Base-by-base conservation (phyloP, 768 basidiomycete species). In the Chalciporus sphaerocephalus region DNA sequence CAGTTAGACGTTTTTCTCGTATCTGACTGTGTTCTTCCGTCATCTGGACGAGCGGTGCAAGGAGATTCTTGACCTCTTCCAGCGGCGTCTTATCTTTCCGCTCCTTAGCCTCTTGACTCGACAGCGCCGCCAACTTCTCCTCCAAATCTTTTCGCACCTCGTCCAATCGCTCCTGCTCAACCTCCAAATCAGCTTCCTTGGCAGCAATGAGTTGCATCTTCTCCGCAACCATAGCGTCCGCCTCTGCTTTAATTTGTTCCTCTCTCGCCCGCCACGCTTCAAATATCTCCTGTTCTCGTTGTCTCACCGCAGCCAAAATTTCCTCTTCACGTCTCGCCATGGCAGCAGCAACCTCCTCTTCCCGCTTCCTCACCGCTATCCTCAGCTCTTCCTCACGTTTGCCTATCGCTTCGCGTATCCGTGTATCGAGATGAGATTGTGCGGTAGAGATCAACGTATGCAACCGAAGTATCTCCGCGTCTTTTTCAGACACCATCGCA, bases 31-130 rank as follows among this genome's bases (percentile, higher is more conserved):
- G 60, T 13, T 59, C 60, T 33, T 67, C 62, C 2, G 65, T 53
- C 44, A 73, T 61, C 34, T 69, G 71, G 27, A 63, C 63, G 18
- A 77, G 67, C 5, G 81, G 80, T 18, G 72, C 74, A 6, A 84
- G 72, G 18, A 85, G 61, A 51, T 86, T 87, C 67, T 83, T 84
- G 20, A 89, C 80, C 60, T 89, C 87, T 56, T 89, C 86, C 4
- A 89, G 65, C 5, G 86, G 85, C 7, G 73, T 74, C 58, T 74
- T 73, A 36, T 78, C 76, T 56, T 69, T 78, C 18, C 72, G 71
- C 37, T 68, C 78, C 45, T 55, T 61, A 16, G 7, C 30, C 15
- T 59, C 56, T 15, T 55, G 68, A 50, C 75, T 74, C 62, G 74
- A 71, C 30, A 72, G 39, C n/a, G 65, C 66, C 40, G 63, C 68